Evolutionary conservation across 2,329 filamentous ascomycete species (phyloP), one percentile per base, ranked within the genome.

Genomic region (Ilyonectria mors-panacis): DNA sequence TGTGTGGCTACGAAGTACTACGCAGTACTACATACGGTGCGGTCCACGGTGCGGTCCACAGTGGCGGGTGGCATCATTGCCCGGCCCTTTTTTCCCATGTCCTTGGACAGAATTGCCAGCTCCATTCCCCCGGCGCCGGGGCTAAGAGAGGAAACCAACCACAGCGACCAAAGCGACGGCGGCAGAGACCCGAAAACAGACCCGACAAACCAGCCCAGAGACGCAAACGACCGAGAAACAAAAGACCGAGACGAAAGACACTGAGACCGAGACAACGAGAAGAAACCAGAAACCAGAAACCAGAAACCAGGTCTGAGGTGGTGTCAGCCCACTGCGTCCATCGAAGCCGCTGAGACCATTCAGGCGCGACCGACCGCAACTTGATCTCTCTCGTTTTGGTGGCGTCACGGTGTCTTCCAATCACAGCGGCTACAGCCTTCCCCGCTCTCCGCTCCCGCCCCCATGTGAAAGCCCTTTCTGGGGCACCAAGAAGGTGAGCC

Each of bases 381-480:
- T n/a, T 44, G 13, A 59, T 21, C 26, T 26, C 26, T 26, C 26
- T 26, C 4, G 26, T 26, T 26, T 26, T 26, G 26, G 26, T 17
- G 26, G 23, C 35, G 30, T 55, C 42, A 15, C 51, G 4, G n/a
- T 5, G 28, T 21, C 33, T 6, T 37, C 66, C 66, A 68, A 68
- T 68, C 58, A 51, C 42, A 58, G n/a, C 19, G 33, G 26, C 35
- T 42, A 33, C 44, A 66, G 63, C 54, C 63, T 68, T 60, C 66
- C 66, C 66, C 66, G 66, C 66, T 62, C 56, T 63, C 58, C 47
- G 47, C 53, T 58, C 56, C 37, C 53, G 37, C 51, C 50, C 61
- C 62, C 56, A 65, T 65, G 56, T 53, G 53, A 55, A 19, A 51
- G 45, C n/a, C 26, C 48, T 33, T 33, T 33, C 50, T 28, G 57